phyloP scores from a whole-genome alignment of 1,139 yeast species.

The Magnusiomyces sp. region DNA sequence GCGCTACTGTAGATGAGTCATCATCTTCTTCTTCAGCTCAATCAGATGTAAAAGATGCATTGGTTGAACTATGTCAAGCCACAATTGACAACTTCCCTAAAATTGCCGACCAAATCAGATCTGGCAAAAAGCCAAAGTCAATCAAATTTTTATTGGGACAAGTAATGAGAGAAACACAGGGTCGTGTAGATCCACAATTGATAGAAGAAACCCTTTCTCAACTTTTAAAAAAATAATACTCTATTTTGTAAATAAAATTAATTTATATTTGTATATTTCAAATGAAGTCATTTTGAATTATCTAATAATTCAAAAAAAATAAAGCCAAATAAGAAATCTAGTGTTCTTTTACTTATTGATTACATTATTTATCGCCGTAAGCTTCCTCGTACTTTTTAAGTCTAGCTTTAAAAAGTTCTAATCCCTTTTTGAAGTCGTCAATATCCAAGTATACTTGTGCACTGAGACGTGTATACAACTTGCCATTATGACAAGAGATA shows the following conservation, averaged over 20 bases:
- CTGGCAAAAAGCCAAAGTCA: slow-evolving; percentile 53
- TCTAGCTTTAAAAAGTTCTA: slow-evolving; percentile 26
- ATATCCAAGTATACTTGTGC: slow-evolving; percentile 54
- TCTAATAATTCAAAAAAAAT: too few species aligned
- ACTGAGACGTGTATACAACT: slow-evolving; percentile 44
- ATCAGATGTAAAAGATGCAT: slow-evolving; percentile 36
- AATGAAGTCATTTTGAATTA: too few species aligned
- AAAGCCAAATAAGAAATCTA: too few species aligned
- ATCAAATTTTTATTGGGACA: slow-evolving; percentile 73
- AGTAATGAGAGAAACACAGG: slow-evolving; percentile 73
- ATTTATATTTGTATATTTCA: not conserved
- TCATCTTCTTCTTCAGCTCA: slow-evolving; percentile 27
- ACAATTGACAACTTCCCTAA: slow-evolving; percentile 46
- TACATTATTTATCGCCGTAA: too few species aligned
- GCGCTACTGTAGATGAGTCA: not conserved
- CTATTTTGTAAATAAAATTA: too few species aligned
- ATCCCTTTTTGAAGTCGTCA: slow-evolving; percentile 43
- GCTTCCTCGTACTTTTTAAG: too few species aligned
- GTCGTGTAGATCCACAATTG: slow-evolving; percentile 33
- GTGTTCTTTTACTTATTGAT: too few species aligned
- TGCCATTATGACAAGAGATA: slow-evolving; percentile 36
- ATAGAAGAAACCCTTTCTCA: slow-evolving; percentile 11
- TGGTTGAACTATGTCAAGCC: slow-evolving; percentile 44
- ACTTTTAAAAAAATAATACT: not conserved
- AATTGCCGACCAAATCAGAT: slow-evolving; percentile 47